Conservation (phyloP, 106 monocot genomes). For the Dactylorhiza incarnata region DNA sequence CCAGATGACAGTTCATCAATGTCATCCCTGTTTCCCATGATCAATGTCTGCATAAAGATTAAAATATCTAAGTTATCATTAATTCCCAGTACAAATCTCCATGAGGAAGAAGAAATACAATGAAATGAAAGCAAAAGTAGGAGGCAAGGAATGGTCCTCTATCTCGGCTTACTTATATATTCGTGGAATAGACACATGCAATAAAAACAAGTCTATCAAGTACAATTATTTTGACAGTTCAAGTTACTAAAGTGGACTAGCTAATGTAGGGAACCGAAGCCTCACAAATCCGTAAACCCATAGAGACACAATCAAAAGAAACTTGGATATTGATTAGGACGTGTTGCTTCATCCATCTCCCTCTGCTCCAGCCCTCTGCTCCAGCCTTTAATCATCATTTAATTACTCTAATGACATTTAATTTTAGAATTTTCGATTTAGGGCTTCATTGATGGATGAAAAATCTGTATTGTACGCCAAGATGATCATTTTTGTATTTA, state of each 20-base stretch:
- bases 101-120: neutral
- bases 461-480: no score
- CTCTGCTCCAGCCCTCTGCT: no score
- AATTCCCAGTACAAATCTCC: neutral
- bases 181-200: neutral
- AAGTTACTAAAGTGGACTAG: neutral
- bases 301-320: no score
- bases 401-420: no score
- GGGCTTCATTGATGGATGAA: no score
- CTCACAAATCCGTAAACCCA: no score
- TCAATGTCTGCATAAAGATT: conserved; percentile 53
- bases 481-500: no score
- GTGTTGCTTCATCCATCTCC: no score
- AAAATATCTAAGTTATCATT: neutral
- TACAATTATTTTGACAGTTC: no score
- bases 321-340: no score
- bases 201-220: neutral
- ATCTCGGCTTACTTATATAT: neutral
- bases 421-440: no score
- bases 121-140: neutral
- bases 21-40: conserved; percentile 98
- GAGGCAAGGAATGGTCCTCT: neutral
- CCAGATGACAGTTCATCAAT: conserved; percentile 81
- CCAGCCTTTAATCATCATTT: no score
- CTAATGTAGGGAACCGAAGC: neutral